Conservation (phyloP, 2,329 filamentous ascomycete species). For the Sporothrix humicola region DNA sequence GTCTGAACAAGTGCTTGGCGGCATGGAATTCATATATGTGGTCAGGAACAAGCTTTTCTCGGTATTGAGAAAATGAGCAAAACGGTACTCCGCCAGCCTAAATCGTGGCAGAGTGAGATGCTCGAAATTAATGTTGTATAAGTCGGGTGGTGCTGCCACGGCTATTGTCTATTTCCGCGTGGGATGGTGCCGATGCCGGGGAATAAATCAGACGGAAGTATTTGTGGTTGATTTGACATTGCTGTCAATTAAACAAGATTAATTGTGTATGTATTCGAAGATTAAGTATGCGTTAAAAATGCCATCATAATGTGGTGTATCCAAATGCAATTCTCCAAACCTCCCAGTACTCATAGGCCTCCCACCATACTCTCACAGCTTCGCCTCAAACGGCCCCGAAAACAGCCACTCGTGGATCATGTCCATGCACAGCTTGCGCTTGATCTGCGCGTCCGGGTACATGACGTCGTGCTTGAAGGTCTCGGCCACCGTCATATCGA, state of each 20-base stretch:
- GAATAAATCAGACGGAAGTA: too few relatives aligned
- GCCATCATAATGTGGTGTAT: too few relatives aligned
- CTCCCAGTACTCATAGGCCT: too few relatives aligned
- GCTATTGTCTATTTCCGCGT: constrained; percentile 1
- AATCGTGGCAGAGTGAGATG: neutral
- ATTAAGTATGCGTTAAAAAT: too few relatives aligned
- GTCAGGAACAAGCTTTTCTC: neutral
- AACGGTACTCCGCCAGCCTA: neutral
- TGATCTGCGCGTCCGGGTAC: constrained; percentile 42
- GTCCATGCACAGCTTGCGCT: constrained; percentile 39
- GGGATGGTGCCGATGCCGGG: too few relatives aligned
- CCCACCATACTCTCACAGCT: neutral
- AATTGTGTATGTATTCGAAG: neutral
- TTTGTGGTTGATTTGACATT: too few relatives aligned
- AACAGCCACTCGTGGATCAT: constrained; percentile 42
- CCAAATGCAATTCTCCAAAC: too few relatives aligned
- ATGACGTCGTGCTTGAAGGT: constrained; percentile 40
- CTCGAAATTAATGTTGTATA: neutral
- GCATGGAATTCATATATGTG: neutral
- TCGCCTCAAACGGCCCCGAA: constrained; percentile 32
- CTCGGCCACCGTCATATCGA: constrained; percentile 45
- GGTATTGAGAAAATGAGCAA: neutral
- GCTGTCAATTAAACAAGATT: too few relatives aligned
- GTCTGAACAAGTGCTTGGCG: constrained; percentile 5
- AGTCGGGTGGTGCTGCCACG: neutral